Evolutionary conservation across 1,139 yeast species (phyloP).

Genomic region (Sugiyamaella japonica): DNA sequence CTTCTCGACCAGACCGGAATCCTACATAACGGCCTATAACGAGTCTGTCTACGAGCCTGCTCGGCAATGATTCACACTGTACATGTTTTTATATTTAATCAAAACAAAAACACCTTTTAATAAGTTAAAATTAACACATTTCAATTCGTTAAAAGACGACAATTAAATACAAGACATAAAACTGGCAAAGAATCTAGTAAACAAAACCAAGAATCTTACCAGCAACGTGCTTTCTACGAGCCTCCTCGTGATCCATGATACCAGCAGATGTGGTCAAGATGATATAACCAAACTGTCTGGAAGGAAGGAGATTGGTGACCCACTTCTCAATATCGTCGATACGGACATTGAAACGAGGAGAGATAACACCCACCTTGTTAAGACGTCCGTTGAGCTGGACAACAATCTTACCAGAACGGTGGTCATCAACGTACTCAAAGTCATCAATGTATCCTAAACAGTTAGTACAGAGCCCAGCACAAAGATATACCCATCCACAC

Average conservation of each 20-base stretch:
- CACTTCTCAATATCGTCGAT: conserved; percentile 93
- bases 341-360: conserved; percentile 97
- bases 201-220: conserved; percentile 98
- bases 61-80: not conserved
- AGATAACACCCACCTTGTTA: conserved; percentile 97
- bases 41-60: conserved; percentile 17
- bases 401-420: conserved; percentile 98
- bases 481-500: not conserved
- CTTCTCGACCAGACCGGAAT: conserved; percentile 24
- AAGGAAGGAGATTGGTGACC: conserved; percentile 97
- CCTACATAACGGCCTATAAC: conserved; percentile 27
- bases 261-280: conserved; percentile 99
- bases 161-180: conserved; percentile 12
- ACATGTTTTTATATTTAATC: not conserved
- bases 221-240: conserved; percentile 99
- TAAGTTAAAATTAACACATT: not conserved
- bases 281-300: conserved; percentile 98
- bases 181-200: conserved; percentile 51
- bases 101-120: not conserved
- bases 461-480: conserved; percentile 1
- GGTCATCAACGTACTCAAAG: conserved; percentile 98
- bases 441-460: conserved; percentile 91
- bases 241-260: conserved; percentile 99
- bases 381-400: conserved; percentile 97
- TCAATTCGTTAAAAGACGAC: conserved; percentile 13